Base-by-base conservation (phyloP, 148 eudicot species). In the Polygonum maritimum region DNA sequence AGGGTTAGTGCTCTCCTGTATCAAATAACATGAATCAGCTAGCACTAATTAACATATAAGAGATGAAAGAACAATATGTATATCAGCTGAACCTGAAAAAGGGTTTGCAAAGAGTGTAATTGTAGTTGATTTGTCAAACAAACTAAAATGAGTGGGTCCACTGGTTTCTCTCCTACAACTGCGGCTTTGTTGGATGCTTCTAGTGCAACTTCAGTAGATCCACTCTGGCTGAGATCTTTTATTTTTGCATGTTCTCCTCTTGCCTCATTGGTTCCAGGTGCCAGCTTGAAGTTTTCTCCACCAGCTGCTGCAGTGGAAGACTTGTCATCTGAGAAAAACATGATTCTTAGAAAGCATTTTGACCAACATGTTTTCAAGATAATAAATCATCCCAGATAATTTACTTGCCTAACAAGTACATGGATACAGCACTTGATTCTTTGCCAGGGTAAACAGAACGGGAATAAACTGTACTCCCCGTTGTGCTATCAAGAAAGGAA, bases 371-470 rank as follows among this genome's bases (percentile, higher is more conserved):
- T 38, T 36, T 11, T 67, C 71, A 67, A 35, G 44, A 67, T 36
- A 36, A 36, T 67, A 67, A 67, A 15, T 33, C 19, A 35, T 38
- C n/a, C 71, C 44, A 16, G 16, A 67, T 67, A 39, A 76, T 78
- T 55, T 74, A 83, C 97, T 83, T 89, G 83, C 99, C 99, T 88
- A 96, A 74, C 60, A 96, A 82, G 83, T 85, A 82, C 78, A 96
- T 74, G 51, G 97, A 88, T 57, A 88, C 78, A 74, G 92, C 98
- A 79, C 83, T 48, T 77, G 87, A 86, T 39, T 87, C 88, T 67
- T 82, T 80, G 55, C 63, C 78, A 51, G 76, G 86, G 51, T 75
- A 78, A 48, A 83, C 48, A 13, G 83, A 62, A 81, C 65, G 77
- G 77, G 93, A 86, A 75, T 85, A 73, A 74, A 92, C 81, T 49